Base-by-base conservation (phyloP, 73 alveolate genomes). In the Stentor roeselii region DNA sequence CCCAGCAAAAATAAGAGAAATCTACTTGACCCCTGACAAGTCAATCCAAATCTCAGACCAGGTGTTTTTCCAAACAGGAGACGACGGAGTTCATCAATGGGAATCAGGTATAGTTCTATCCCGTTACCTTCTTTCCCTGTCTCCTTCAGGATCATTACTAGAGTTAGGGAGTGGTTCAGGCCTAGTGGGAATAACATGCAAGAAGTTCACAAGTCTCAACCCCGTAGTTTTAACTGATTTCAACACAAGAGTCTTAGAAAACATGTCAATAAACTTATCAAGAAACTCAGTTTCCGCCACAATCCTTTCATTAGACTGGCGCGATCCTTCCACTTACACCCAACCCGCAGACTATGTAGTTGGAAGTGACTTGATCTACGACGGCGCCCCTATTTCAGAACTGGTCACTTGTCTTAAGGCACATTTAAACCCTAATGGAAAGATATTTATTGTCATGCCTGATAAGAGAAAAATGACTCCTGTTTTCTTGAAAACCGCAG, bases 141-240 rank as follows among this genome's bases (percentile, higher is more conserved):
- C 21, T 34, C 80, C 37, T 21, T 21, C 11, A 27, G 80, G 80
- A 32, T 21, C n/a, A 67, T 27, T 67, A 30, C 37, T 67, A 30
- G 80, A 67, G 42, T 40, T 67, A 30, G 80, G 80, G 1, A 67
- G 80, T 67, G 80, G 80, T 30, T 67, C 80, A 27, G 80, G 80
- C 1, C 41, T 67, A 67, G 80, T 40, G 21, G 80, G 80, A 40
- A 67, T 67, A 21, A 67, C 80, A 21, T n/a, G 50, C 34, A 30
- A 27, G 1, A 67, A 67, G 41, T 67, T 27, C 37, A 67, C 41
- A 2, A 67, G 37, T 30, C 34, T 34, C 14, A 32, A n/a, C 21
- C 27, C 21, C 11, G 2, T 67, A 1, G 41, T 34, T 34, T 30
- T 67, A 40, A 67, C 80, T 67, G 80, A 67, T 67, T 67, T 21